Evolutionary conservation across 768 basidiomycete species (phyloP).

Genomic region (Trametes meyenii): DNA sequence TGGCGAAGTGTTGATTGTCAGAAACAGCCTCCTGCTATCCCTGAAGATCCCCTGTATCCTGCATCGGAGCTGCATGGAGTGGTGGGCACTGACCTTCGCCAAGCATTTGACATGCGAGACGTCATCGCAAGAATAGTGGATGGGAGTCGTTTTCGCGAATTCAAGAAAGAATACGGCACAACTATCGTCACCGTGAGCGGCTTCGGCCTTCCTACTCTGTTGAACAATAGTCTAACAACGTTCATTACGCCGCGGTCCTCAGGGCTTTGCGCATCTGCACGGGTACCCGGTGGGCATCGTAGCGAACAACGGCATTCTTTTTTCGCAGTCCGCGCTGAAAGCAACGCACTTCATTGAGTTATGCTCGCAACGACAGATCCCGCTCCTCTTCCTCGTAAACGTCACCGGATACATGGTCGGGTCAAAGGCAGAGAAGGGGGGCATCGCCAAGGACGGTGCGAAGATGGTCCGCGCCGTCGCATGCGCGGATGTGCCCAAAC

Average conservation of each 20-base stretch:
- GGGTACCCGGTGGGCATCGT: conserved; percentile 91
- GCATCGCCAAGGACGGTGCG: conserved; percentile 94
- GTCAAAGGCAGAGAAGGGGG: conserved; percentile 90
- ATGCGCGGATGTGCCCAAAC: conserved; percentile 91
- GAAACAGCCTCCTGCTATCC: conserved; percentile 51
- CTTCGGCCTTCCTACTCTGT: neutral
- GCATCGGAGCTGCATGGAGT: conserved; percentile 86
- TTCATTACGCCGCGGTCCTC: neutral
- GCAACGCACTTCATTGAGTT: conserved; percentile 95
- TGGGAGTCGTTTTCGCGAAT: conserved; percentile 89
- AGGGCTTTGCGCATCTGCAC: conserved; percentile 90
- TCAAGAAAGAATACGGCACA: conserved; percentile 93
- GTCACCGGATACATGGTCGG: conserved; percentile 99
- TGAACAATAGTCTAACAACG: neutral
- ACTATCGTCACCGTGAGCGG: conserved; percentile 81
- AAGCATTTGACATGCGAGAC: conserved; percentile 92
- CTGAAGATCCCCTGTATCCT: conserved; percentile 79
- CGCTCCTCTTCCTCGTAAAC: conserved; percentile 91
- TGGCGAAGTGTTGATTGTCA: neutral
- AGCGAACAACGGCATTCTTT: conserved; percentile 93
- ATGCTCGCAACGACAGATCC: conserved; percentile 89
- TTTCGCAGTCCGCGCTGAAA: conserved; percentile 91
- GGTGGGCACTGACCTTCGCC: conserved; percentile 86
- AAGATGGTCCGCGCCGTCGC: conserved; percentile 98
- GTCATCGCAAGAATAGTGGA: conserved; percentile 92